These are phyloP conservation scores for Hypoxylon cercidicola DNA, from an alignment of 495 filamentous ascomycete genomes.

Conservation along the genomic window DNA sequence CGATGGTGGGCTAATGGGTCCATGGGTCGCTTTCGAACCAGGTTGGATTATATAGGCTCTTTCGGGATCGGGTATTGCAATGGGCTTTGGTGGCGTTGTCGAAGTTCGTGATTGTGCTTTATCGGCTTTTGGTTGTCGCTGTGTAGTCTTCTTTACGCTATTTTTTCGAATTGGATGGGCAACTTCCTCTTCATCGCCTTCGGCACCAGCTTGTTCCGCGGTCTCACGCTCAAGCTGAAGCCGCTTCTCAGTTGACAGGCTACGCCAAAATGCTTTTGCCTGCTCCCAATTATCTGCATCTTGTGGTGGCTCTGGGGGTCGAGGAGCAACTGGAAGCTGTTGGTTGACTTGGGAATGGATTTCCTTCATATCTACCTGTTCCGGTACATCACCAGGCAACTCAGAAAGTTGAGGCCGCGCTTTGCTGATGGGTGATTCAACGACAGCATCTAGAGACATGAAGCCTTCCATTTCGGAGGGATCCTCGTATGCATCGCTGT, in stretches of 20 bases:
- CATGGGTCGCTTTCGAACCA: conserved; percentile 50
- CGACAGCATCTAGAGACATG: conserved; percentile 83
- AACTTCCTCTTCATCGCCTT: conserved; percentile 56
- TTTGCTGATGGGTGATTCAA: conserved; percentile 65
- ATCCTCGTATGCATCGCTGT: conserved; percentile 89
- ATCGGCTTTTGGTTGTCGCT: conserved; percentile 19
- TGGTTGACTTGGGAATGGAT: neutral
- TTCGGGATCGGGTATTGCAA: conserved; percentile 30
- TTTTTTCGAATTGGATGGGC: conserved; percentile 38
- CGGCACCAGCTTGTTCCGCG: conserved; percentile 57
- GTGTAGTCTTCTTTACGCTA: conserved; percentile 32
- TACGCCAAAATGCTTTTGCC: conserved; percentile 72
- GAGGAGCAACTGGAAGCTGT: conserved; percentile 1
- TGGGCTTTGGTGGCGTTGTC: conserved; percentile 7
- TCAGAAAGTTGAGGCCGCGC: conserved; percentile 19
- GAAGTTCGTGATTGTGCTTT: conserved; percentile 5
- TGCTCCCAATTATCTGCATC: conserved; percentile 65
- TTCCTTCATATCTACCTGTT: neutral
- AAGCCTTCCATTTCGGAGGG: conserved; percentile 75
- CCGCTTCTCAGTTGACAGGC: conserved; percentile 66
- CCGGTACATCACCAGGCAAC: conserved; percentile 8
- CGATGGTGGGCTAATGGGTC: conserved; percentile 10
- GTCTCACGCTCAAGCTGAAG: conserved; percentile 67
- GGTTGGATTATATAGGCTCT: conserved; percentile 55
- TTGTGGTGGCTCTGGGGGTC: neutral